Conservation (phyloP, 192 early-diverging fungal genomes). For the Coemansia umbellata region DNA sequence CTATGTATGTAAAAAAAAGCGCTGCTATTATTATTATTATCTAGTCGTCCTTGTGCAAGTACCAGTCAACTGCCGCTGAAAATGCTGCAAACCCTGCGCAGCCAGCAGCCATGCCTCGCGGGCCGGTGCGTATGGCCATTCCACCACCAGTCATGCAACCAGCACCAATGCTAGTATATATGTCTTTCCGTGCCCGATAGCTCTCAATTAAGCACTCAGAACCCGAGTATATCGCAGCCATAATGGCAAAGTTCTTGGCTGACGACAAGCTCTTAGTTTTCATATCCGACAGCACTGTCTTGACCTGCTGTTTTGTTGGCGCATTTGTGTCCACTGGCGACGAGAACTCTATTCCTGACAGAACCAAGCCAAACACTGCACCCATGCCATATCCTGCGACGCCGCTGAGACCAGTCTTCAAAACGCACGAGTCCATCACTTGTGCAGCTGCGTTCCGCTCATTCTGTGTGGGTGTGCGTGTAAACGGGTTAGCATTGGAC, state of each 20-base stretch:
- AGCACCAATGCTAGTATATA: constrained; percentile 82
- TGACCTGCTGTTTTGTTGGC: constrained; percentile 80
- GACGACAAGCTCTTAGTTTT: constrained; percentile 69
- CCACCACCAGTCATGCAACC: constrained; percentile 92
- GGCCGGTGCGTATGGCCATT: constrained; percentile 71
- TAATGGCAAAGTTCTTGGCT: constrained; percentile 91
- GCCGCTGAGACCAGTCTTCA: constrained; percentile 67
- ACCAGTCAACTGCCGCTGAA: constrained; percentile 87
- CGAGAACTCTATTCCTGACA: constrained; percentile 86
- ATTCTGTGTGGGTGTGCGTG: constrained; percentile 26
- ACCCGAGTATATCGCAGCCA: constrained; percentile 88
- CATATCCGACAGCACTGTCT: constrained; percentile 86
- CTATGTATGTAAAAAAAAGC: too few species aligned
- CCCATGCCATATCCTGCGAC: constrained; percentile 84
- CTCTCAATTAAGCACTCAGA: constrained; percentile 95
- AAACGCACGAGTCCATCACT: constrained; percentile 69
- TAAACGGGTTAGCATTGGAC: constrained; percentile 45
- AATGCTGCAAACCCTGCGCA: constrained; percentile 95
- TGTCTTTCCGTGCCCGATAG: constrained; percentile 94
- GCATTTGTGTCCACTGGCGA: constrained; percentile 65
- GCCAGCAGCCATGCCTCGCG: constrained; percentile 69
- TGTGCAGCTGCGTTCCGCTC: constrained; percentile 35
- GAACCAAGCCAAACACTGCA: constrained; percentile 85
- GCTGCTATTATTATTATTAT: too few species aligned
- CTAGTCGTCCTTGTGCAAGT: constrained; percentile 63